phyloP scores from a whole-genome alignment of 179 eudicot species.

The Silene vulgaris region DNA sequence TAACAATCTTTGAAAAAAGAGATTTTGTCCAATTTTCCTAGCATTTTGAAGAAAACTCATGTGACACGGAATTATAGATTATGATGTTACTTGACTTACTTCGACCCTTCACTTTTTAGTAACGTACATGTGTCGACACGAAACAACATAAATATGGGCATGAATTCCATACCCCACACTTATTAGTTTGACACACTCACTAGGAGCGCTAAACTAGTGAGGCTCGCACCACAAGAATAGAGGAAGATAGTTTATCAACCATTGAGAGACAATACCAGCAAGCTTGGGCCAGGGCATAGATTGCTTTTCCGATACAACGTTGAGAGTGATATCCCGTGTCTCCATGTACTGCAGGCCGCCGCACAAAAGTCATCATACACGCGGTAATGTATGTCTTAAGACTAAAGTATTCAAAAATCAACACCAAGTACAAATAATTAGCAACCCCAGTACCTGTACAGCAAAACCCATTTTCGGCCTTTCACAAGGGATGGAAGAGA shows the following conservation, averaged over 20 bases:
- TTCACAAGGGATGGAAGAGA: constrained; percentile 66
- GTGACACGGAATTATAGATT: not conserved
- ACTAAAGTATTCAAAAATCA: not conserved
- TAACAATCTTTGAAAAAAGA: too few relatives aligned
- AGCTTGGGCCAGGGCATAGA: constrained; percentile 70
- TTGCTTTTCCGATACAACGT: constrained; percentile 82
- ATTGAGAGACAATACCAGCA: constrained; percentile 54
- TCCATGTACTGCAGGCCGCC: constrained; percentile 69
- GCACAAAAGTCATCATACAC: constrained; percentile 10
- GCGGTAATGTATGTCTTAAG: not conserved
- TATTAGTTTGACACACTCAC: too few relatives aligned
- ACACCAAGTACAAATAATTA: not conserved
- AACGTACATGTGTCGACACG: too few relatives aligned
- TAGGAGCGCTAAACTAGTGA: too few relatives aligned
- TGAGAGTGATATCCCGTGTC: constrained; percentile 88
- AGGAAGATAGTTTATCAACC: too few relatives aligned
- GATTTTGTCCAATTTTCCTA: not conserved
- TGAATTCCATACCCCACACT: too few relatives aligned
- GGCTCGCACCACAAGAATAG: too few relatives aligned
- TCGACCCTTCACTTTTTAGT: too few relatives aligned
- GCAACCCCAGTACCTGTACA: constrained; percentile 57
- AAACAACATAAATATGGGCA: too few relatives aligned
- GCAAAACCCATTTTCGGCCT: constrained; percentile 82
- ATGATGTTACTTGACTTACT: too few relatives aligned
- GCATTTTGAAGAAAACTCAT: not conserved